Evolutionary conservation across 164 flowering plant genomes (phyloP), one percentile per base, ranked within the genome.

Genomic region (Stephania yunnanensis): DNA sequence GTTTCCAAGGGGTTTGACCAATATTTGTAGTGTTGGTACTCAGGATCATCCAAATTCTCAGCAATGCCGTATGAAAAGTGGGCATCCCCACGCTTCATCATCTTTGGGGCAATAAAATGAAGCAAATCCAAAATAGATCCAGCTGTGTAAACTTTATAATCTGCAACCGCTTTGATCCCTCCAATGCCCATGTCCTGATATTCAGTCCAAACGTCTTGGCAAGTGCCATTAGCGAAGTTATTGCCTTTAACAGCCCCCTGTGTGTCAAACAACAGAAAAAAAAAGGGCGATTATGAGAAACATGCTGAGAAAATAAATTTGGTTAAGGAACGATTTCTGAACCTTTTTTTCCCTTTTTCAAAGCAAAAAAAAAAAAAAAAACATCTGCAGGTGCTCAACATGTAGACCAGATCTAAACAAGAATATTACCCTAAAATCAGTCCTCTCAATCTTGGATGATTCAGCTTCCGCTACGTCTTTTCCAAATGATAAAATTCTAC

Each of bases 1-100:
- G 97, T 90, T 82, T 93, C 97, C 70, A 93, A 81, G 70, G 97
- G 97, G 75, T 92, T 92, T 52, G 97, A 90, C 97, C 97, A 92
- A 79, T 92, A 92, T 82, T 86, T 89, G 83, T 87, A 91, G 81
- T 92, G 92, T 15, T 82, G 6, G 68, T 92, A 92, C 76, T 90
- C 82, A 7, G 95, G 92, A 73, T 92, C 95, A 78, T 91, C 92
- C 84, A 91, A 84, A 84, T 92, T 73, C 48, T 90, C 93, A 78
- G 97, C 96, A 73, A 93, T 88, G 30, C 97, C 97, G 82, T 90
- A 85, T 10, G 97, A 93, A 76, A 88, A 93, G 76, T 93, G 97
- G 70, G 87, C 87, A 74, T 80, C 84, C 65, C 96, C 96, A 58
- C 97, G 93, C 20, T 83, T 82, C 96, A 93, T 91, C 96, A 93